phyloP scores from a whole-genome alignment of 495 filamentous ascomycete species.

The Penicillium nucicola region DNA sequence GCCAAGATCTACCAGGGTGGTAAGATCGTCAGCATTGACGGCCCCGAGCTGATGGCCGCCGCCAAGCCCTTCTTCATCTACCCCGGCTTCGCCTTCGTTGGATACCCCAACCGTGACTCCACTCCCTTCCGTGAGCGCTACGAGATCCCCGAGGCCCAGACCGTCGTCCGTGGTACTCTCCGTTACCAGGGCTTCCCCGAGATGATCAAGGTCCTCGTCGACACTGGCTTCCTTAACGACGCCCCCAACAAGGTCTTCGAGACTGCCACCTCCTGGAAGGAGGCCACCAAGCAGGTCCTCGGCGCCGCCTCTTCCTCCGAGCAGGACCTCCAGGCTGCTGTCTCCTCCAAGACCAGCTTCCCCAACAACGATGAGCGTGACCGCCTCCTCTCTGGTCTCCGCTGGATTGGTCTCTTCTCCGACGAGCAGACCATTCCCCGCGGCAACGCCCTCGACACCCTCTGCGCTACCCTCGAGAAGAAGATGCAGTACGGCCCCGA shows the following conservation, averaged over 20 bases:
- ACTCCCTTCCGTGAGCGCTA: constrained; percentile 84
- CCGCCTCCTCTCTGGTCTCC: constrained; percentile 71
- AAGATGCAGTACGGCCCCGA: constrained; percentile 86
- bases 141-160: constrained; percentile 75
- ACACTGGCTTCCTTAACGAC: constrained; percentile 78
- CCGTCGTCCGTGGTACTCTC: constrained; percentile 65
- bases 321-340: constrained; percentile 66
- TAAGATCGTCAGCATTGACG: constrained; percentile 58
- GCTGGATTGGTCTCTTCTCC: constrained; percentile 88
- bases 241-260: constrained; percentile 59
- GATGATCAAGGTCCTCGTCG: constrained; percentile 81
- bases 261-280: constrained; percentile 68
- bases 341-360: constrained; percentile 74
- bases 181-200: constrained; percentile 85
- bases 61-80: constrained; percentile 93
- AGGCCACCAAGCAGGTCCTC: constrained; percentile 72
- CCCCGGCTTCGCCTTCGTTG: constrained; percentile 84
- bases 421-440: constrained; percentile 67
- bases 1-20: constrained; percentile 76
- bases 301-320: constrained; percentile 59
- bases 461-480: constrained; percentile 85
- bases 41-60: constrained; percentile 74
- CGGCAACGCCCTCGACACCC: constrained; percentile 80
- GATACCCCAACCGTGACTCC: constrained; percentile 91
- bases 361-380: constrained; percentile 65